Conservation (phyloP, 1,284 basidiomycete genomes). For the Phaffia rhodozyma region DNA sequence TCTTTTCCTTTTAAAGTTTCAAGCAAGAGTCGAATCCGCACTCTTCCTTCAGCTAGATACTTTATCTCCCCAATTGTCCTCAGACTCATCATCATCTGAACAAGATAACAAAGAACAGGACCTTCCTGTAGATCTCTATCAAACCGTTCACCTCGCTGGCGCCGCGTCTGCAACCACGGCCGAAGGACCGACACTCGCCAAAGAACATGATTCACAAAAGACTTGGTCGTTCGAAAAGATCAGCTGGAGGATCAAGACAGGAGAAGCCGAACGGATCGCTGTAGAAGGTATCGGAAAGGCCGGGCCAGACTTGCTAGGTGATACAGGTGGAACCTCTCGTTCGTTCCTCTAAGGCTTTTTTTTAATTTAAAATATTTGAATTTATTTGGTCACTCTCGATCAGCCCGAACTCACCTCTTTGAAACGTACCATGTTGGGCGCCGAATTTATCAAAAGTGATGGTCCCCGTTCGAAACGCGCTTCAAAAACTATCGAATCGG, state of each 20-base stretch:
- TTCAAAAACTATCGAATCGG: conserved; percentile 89
- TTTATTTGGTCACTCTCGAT: too few species aligned
- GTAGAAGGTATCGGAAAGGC: conserved; percentile 90
- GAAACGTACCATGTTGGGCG: background rate
- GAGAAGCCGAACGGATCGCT: conserved; percentile 94
- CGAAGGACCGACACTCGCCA: background rate
- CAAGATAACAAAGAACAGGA: conserved; percentile 45
- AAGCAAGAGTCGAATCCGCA: conserved; percentile 35
- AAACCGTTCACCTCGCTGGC: conserved; percentile 69
- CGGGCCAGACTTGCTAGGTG: conserved; percentile 41
- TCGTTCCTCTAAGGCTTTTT: conserved; percentile 39
- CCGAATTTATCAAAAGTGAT: background rate
- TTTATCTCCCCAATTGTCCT: conserved; percentile 7
- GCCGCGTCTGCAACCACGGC: conserved; percentile 27
- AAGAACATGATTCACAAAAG: conserved; percentile 11
- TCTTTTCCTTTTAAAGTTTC: conserved; percentile 40
- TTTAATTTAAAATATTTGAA: too few species aligned
- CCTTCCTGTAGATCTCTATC: conserved; percentile 78
- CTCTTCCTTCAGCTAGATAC: conserved; percentile 42
- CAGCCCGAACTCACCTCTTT: background rate
- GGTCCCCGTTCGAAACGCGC: conserved; percentile 81
- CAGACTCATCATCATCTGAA: conserved; percentile 23
- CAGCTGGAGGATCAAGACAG: conserved; percentile 79
- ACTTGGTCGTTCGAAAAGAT: background rate
- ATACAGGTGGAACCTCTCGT: too few species aligned